A percentile compares a stretch with the other conserved stretches of the same genome.
Evolutionary conservation across 2,329 filamentous ascomycete genomes (phyloP).

Genomic region (Cladosporium sp.): DNA sequence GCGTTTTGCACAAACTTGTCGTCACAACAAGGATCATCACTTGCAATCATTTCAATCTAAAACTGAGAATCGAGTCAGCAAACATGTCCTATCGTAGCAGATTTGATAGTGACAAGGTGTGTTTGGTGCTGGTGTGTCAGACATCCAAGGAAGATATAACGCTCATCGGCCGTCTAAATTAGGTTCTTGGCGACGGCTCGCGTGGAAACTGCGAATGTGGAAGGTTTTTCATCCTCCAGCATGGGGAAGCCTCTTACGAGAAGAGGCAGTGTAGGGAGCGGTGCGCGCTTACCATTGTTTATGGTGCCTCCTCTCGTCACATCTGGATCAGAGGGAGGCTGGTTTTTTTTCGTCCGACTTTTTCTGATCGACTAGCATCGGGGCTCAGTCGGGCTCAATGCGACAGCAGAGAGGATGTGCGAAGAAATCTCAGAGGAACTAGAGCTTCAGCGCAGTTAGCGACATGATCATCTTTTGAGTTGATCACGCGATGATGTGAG

Average conservation of each 20-base stretch:
- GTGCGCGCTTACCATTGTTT: constrained; percentile 17
- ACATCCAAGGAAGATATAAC: constrained; percentile 38
- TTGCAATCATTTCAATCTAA: background rate
- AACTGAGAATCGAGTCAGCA: constrained; percentile 10
- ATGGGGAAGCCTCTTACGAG: constrained; percentile 10
- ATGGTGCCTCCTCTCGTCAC: constrained; percentile 16
- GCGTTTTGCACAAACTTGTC: background rate
- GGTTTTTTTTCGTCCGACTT: background rate
- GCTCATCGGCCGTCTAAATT: constrained; percentile 33
- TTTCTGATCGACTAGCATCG: background rate
- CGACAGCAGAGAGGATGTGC: background rate
- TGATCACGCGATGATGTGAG: constrained; percentile 5
- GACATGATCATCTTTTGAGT: background rate
- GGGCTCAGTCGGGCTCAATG: background rate
- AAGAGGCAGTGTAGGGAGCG: constrained; percentile 12
- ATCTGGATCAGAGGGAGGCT: constrained; percentile 4
- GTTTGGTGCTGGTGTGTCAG: constrained; percentile 25
- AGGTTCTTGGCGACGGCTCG: constrained; percentile 46
- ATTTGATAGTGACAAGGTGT: constrained; percentile 14
- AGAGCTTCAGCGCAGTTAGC: constrained; percentile 8
- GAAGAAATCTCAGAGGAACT: background rate
- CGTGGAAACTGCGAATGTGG: constrained; percentile 89
- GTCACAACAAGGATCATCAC: background rate
- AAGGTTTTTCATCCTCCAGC: constrained; percentile 50
- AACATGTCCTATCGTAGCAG: constrained; percentile 17